Base-by-base conservation (phyloP, 1,284 basidiomycete species). In the Moesziomyces sp. region DNA sequence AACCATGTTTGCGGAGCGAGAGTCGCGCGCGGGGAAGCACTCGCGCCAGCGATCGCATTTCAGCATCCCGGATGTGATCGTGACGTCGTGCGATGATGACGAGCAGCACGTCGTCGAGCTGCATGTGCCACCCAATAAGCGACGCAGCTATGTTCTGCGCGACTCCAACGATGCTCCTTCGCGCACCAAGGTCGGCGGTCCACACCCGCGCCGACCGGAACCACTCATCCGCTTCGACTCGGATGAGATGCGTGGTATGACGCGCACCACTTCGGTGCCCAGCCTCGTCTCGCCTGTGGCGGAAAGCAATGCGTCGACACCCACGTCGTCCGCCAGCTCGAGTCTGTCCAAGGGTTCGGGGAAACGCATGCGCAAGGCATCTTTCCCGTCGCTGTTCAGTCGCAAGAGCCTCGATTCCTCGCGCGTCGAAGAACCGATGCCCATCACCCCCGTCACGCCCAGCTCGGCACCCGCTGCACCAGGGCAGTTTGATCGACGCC, bases 21-120 rank as follows among this genome's bases (percentile, higher is more conserved):
- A 18, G 18, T 4, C 16, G 38, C 16, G 38, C 38, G 7, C 11
- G 38, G 18, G 38, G 4, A 40, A 70, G 23, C 71, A 79, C 44
- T 54, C 55, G 9, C 66, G 77, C 5, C 62, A 64, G 10, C 67
- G 78, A 24, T 78, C 76, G 1, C 78, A 80, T 46, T 80, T 80
- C 34, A 72, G 67, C 38, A 80, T 80, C 18, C 78, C 78, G 5
- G 78, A 80, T 38, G 76, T 80, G n/a, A 59, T 76, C 34, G 61
- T 80, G 52, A 80, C 78, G 30, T 57, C 74, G 0, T 66, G 66
- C 58, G 77, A 77, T 23, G 77, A 78, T 24, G 76, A 78, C 4
- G 19, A 80, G n/a, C 46, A 73, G 40, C 47, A 66, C 18, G 26
- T 72, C 30, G 67, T 78, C 40, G 66, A 80, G 49, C 21, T 78